A percentile compares a stretch with the other conserved stretches of the same genome.
Conservation (phyloP, 1,139 yeast species). For the Magnusiomyces magnusii region DNA sequence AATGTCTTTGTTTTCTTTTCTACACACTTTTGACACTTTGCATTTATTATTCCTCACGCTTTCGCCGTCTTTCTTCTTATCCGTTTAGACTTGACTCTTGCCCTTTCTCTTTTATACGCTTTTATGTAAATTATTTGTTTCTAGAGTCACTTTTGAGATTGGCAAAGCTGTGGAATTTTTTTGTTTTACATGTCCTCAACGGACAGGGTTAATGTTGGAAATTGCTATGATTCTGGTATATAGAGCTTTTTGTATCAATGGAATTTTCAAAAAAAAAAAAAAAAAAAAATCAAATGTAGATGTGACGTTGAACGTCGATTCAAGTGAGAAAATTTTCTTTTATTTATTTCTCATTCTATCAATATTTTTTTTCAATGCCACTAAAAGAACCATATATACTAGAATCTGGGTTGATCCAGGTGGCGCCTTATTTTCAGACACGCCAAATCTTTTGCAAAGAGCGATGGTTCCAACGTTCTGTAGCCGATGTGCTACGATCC, state of each 20-base stretch:
- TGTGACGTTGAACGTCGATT: no score
- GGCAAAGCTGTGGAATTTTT: constrained; percentile 13
- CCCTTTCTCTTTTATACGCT: constrained; percentile 1
- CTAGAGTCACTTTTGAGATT: constrained; percentile 13
- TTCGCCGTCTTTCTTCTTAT: constrained; percentile 6
- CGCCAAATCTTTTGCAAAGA: constrained; percentile 9
- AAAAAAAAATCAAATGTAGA: no score
- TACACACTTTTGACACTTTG: background rate
- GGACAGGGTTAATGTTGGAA: constrained; percentile 8
- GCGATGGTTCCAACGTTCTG: constrained; percentile 12
- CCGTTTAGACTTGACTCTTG: background rate
- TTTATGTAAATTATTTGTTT: constrained; percentile 5
- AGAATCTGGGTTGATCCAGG: constrained; percentile 12
- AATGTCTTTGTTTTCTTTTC: constrained; percentile 8
- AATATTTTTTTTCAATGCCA: background rate
- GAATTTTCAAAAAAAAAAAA: background rate
- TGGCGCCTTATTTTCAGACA: constrained; percentile 10
- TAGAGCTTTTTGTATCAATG: background rate
- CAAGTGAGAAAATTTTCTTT: background rate
- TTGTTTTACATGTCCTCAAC: constrained; percentile 17
- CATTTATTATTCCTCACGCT: constrained; percentile 12
- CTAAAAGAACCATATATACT: constrained; percentile 6
- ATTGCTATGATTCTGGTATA: background rate
- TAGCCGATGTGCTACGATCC: constrained; percentile 1
- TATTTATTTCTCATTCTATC: background rate